phyloP scores from a whole-genome alignment of 805 yeast genomes.

The Tetrapisispora phaffii region DNA sequence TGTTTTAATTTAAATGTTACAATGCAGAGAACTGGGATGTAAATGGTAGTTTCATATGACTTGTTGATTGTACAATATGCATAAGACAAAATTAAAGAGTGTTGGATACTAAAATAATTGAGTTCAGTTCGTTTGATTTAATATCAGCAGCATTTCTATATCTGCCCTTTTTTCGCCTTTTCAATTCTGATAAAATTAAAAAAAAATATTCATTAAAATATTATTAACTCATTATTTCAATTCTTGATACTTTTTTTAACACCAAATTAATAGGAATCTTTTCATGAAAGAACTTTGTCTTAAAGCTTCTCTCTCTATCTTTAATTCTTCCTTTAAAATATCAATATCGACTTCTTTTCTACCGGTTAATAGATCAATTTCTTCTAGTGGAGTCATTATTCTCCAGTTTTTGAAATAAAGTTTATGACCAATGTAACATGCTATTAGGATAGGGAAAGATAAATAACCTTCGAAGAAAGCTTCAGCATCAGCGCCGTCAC shows the following conservation, averaged over 20 bases:
- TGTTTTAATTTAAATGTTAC: too few relatives aligned
- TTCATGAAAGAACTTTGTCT: conserved; percentile 35
- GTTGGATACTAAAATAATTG: neutral
- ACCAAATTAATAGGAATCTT: conserved; percentile 36
- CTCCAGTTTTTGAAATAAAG: conserved; percentile 34
- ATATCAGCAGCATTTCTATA: too few relatives aligned
- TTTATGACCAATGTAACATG: conserved; percentile 50
- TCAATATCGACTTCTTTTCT: conserved; percentile 47
- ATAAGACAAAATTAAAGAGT: too few relatives aligned
- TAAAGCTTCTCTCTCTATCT: conserved; percentile 35
- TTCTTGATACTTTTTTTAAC: too few relatives aligned
- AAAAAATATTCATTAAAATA: too few relatives aligned
- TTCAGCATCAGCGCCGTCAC: conserved; percentile 39
- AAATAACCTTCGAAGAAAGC: conserved; percentile 57
- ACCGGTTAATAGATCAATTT: conserved; percentile 52
- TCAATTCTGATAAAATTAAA: too few relatives aligned
- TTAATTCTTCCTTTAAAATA: conserved; percentile 38
- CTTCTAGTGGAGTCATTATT: conserved; percentile 34
- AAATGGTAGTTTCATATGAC: neutral
- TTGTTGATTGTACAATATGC: neutral
- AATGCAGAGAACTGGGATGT: neutral
- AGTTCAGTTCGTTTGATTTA: too few relatives aligned
- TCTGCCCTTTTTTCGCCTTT: too few relatives aligned
- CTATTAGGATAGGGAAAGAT: conserved; percentile 53
- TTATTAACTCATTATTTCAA: too few relatives aligned